Evolutionary conservation across 2,329 filamentous ascomycete species (phyloP).

Genomic region (Alternaria conjuncta): DNA sequence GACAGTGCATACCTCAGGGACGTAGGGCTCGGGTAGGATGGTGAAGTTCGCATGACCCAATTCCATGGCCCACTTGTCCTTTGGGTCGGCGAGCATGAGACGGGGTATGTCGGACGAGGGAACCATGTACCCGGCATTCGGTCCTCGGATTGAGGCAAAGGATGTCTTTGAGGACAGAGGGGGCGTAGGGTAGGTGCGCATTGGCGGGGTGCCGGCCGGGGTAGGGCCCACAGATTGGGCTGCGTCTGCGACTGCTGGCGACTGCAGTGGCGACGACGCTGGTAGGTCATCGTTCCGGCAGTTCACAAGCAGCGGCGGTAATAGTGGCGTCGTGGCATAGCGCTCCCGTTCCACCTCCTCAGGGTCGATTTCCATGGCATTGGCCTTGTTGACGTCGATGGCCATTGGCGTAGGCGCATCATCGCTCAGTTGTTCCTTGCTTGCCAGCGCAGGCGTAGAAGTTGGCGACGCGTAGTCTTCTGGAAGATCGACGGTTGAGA

Average conservation of each 20-base stretch:
- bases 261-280: slow-evolving; percentile 82
- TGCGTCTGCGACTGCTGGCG: slow-evolving; percentile 74
- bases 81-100: slow-evolving; percentile 70
- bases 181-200: slow-evolving; percentile 65
- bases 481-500: slow-evolving; percentile 45
- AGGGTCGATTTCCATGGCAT: slow-evolving; percentile 58
- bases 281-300: slow-evolving; percentile 61
- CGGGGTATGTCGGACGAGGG: slow-evolving; percentile 65
- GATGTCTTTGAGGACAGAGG: slow-evolving; percentile 80
- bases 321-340: slow-evolving; percentile 79
- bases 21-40: slow-evolving; percentile 82
- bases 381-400: slow-evolving; percentile 50
- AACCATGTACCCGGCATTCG: slow-evolving; percentile 53
- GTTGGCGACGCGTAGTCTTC: slow-evolving; percentile 38
- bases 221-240: slow-evolving; percentile 53
- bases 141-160: slow-evolving; percentile 70
- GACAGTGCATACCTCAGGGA: slow-evolving; percentile 67
- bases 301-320: slow-evolving; percentile 79
- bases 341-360: slow-evolving; percentile 60
- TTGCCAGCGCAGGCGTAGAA: slow-evolving; percentile 32
- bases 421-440: slow-evolving; percentile 45
- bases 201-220: slow-evolving; percentile 57
- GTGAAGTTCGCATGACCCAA: slow-evolving; percentile 94
- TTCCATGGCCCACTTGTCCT: slow-evolving; percentile 82
- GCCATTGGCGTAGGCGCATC: slow-evolving; percentile 40